phyloP scores from a whole-genome alignment of 1,284 basidiomycete species.

The Inonotus obliquus region DNA sequence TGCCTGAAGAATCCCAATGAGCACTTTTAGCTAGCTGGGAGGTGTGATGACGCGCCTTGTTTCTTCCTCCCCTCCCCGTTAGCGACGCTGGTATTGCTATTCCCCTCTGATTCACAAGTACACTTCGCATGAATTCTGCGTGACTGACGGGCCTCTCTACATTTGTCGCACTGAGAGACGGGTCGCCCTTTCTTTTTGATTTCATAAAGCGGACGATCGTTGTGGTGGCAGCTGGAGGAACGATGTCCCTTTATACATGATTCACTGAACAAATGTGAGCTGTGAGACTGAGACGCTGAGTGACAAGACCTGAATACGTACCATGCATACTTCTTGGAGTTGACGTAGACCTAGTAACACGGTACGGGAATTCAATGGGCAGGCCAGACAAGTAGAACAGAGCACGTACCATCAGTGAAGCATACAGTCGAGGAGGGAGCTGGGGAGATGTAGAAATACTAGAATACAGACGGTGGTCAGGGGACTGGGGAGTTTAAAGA shows the following conservation, averaged over 20 bases:
- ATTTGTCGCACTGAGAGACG: constrained; percentile 77
- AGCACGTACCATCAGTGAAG: not conserved
- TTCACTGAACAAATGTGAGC: constrained; percentile 43
- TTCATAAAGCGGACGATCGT: constrained; percentile 77
- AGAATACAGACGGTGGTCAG: not conserved
- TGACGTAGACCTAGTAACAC: constrained; percentile 57
- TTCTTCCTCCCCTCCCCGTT: constrained; percentile 35
- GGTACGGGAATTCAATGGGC: not conserved
- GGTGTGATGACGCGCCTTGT: constrained; percentile 44
- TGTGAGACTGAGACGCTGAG: constrained; percentile 8
- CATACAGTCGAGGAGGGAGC: not conserved
- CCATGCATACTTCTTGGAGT: constrained; percentile 84
- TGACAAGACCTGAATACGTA: constrained; percentile 28
- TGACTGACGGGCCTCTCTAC: constrained; percentile 70
- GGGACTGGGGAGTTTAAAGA: not conserved
- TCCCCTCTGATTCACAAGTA: constrained; percentile 43
- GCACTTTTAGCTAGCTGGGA: constrained; percentile 7
- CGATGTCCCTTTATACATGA: constrained; percentile 88
- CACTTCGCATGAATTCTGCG: constrained; percentile 74
- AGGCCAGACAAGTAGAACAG: not conserved
- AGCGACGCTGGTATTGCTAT: constrained; percentile 32
- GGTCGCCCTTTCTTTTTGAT: constrained; percentile 86
- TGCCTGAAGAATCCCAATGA: constrained; percentile 26
- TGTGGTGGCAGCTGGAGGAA: constrained; percentile 77
- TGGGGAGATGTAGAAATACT: not conserved